Base-by-base conservation (phyloP, 495 filamentous ascomycete species). In the Niebla homalea region DNA sequence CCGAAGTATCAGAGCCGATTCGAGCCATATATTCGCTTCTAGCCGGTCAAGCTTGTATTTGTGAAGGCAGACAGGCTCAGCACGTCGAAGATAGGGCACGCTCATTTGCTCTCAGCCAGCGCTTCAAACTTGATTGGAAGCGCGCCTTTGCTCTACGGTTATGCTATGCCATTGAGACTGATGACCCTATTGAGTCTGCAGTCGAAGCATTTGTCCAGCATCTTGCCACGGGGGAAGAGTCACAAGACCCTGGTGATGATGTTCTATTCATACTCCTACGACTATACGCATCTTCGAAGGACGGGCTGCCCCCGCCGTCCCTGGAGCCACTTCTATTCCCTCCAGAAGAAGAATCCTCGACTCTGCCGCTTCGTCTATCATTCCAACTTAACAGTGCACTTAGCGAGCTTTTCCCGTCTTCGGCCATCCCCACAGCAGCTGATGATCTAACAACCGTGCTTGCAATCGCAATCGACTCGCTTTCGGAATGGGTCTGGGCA, bases 91-190 rank as follows among this genome's bases (percentile, higher is more conserved):
- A 95, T 64, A 76, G 83, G 42, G 75, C 81, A 7, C 74, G 75
- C 15, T 79, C 78, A 1, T 95, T 97, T 55, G 71, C 77, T 36
- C 81, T 96, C 48, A 81, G 85, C 4, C 74, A 84, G 53, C 77
- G 79, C 15, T 98, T 96, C 59, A 76, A 80, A 7, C 70, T 98
- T 29, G 83, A 93, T 62, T 98, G 92, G 92, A 77, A 83, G 64
- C 87, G 92, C 56, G 82, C 87, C 1, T 94, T 98, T 62, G 93
- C 86, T 14, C 73, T 98, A 19, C 79, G 89, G 43, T 73, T 97
- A 8, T 94, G 84, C 80, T 96, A 94, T 62, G 78, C 76, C 36
- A 85, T 79, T 39, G 69, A 73, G 10, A 70, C 79, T 23, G 73
- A 81, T 42, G 79, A 86, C 35, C 71, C 77, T 36, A 70, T 94